Evolutionary conservation across 2,329 filamentous ascomycete species (phyloP).

Genomic region (Sarocladium brachiariae): DNA sequence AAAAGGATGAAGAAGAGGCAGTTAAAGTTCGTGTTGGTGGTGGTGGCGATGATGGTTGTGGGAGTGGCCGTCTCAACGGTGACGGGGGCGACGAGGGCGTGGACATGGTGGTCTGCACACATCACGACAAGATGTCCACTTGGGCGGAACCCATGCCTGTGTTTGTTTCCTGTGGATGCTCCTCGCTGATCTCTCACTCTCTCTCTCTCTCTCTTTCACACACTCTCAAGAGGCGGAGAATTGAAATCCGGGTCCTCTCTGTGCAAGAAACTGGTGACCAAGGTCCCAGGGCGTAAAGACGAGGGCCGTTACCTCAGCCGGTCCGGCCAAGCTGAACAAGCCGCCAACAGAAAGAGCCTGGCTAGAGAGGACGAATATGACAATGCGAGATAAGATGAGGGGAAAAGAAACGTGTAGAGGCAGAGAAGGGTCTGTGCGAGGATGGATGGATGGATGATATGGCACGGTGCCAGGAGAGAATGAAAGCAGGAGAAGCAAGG

Average conservation of each 20-base stretch:
- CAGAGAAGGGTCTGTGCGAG: neutral
- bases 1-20: neutral
- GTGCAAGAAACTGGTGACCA: neutral
- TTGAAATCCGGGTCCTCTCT: neutral
- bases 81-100: conserved; percentile 21
- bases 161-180: too few relatives aligned
- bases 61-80: conserved; percentile 21
- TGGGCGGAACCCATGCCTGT: conserved; percentile 6
- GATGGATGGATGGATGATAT: neutral
- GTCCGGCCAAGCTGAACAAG: neutral
- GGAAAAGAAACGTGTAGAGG: neutral
- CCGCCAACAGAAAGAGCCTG: neutral
- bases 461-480: too few relatives aligned
- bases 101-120: conserved; percentile 28
- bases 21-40: too few relatives aligned
- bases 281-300: conserved; percentile 4
- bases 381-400: neutral
- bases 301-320: conserved; percentile 2
- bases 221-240: conserved; percentile 7
- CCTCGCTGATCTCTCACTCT: conserved; percentile 3
- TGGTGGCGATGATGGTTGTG: conserved; percentile 18
- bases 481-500: neutral
- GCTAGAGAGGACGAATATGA: neutral
- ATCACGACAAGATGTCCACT: neutral
- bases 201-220: too few relatives aligned